These are phyloP conservation scores for Aspergillus ostianus DNA, from an alignment of 495 filamentous ascomycete species.

Conservation along the genomic window DNA sequence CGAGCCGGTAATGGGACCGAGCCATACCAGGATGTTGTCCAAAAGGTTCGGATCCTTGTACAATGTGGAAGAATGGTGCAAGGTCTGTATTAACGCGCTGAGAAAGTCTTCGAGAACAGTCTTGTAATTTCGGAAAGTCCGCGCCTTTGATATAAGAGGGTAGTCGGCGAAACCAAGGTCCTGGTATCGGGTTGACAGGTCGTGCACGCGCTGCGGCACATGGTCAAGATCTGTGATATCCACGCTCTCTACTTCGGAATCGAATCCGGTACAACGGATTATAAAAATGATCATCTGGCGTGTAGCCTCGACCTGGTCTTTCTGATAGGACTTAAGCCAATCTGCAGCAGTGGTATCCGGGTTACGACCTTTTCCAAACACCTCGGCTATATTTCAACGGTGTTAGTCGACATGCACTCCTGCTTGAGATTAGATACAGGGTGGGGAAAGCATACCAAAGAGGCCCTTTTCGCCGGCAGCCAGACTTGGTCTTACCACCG, in stretches of 20 bases:
- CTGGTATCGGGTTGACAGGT: constrained; percentile 80
- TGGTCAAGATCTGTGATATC: constrained; percentile 88
- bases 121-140: constrained; percentile 69
- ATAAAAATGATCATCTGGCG: constrained; percentile 87
- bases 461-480: constrained; percentile 65
- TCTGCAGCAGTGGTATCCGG: constrained; percentile 73
- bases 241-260: constrained; percentile 66
- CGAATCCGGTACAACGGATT: constrained; percentile 76
- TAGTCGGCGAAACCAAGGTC: constrained; percentile 82
- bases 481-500: constrained; percentile 62
- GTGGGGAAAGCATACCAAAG: constrained; percentile 58
- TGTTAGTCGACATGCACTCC: constrained; percentile 16
- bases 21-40: constrained; percentile 84
- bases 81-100: constrained; percentile 63
- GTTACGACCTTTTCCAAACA: constrained; percentile 70
- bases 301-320: constrained; percentile 64
- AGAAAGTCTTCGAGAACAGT: constrained; percentile 76
- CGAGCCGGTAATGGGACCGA: constrained; percentile 81
- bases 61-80: constrained; percentile 71
- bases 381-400: constrained; percentile 57
- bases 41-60: constrained; percentile 72
- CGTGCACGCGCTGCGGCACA: constrained; percentile 61
- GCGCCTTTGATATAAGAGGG: constrained; percentile 81
- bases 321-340: constrained; percentile 75
- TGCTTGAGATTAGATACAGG: neutral